Conservation (phyloP, 2,329 filamentous ascomycete genomes). For the Colletotrichum neosansevieriae region DNA sequence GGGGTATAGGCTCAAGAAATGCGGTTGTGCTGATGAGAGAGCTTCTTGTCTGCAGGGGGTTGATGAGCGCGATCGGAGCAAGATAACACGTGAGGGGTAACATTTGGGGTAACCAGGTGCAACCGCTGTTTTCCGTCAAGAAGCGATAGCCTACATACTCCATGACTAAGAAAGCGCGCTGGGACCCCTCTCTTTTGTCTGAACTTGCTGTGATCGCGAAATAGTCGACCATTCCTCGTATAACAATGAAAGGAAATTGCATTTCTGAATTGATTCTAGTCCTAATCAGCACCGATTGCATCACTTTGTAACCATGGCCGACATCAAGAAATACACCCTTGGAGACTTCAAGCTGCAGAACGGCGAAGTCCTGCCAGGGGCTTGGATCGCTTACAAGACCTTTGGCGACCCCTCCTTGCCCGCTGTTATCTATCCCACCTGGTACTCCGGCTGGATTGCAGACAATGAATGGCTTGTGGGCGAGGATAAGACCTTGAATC, state of each 20-base stretch:
- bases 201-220: too few species aligned
- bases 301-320: neutral
- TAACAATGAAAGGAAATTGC: too few species aligned
- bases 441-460: constrained; percentile 73
- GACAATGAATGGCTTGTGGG: constrained; percentile 84
- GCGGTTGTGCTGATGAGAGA: neutral
- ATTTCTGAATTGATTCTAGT: neutral
- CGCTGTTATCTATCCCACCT: constrained; percentile 81
- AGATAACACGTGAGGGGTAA: constrained; percentile 17
- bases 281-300: too few species aligned
- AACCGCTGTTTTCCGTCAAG: too few species aligned
- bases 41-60: neutral
- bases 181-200: neutral
- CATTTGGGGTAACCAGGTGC: too few species aligned
- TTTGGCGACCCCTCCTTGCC: constrained; percentile 73
- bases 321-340: constrained; percentile 63
- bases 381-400: constrained; percentile 82
- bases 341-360: constrained; percentile 77
- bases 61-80: neutral
- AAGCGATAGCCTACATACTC: too few species aligned
- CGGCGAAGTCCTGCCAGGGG: constrained; percentile 70
- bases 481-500: constrained; percentile 72
- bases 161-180: constrained; percentile 13
- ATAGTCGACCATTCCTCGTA: too few species aligned
- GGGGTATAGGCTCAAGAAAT: too few species aligned